Conservation (phyloP, 2,329 filamentous ascomycete species). For the Xylariaceae sp. region DNA sequence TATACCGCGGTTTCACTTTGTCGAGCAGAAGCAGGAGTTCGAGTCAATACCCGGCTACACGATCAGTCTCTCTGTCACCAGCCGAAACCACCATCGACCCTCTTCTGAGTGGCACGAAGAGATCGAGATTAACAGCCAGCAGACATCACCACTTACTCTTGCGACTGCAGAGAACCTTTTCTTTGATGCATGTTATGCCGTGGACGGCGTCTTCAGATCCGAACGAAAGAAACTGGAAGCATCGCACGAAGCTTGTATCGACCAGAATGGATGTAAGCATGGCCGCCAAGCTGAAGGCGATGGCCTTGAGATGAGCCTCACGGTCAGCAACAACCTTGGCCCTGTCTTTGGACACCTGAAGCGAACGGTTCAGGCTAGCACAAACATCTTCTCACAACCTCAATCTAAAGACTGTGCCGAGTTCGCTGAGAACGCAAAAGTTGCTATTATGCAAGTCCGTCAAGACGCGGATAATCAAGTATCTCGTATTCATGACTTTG, state of each 20-base stretch:
- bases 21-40: slow-evolving; percentile 43
- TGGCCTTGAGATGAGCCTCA: slow-evolving; percentile 43
- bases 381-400: slow-evolving; percentile 43
- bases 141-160: slow-evolving; percentile 45
- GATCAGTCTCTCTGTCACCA: slow-evolving; percentile 43
- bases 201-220: slow-evolving; percentile 39
- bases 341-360: slow-evolving; percentile 43
- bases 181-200: slow-evolving; percentile 40
- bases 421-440: slow-evolving; percentile 40
- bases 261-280: slow-evolving; percentile 34
- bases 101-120: slow-evolving; percentile 36
- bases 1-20: slow-evolving; percentile 42
- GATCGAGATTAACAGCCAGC: slow-evolving; percentile 43
- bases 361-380: slow-evolving; percentile 39
- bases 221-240: slow-evolving; percentile 40
- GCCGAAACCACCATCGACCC: slow-evolving; percentile 35
- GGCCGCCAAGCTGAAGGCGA: slow-evolving; percentile 41
- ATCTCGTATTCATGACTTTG: slow-evolving; percentile 43
- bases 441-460: slow-evolving; percentile 34
- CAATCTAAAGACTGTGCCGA: slow-evolving; percentile 41
- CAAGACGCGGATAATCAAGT: slow-evolving; percentile 41
- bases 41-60: slow-evolving; percentile 48
- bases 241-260: slow-evolving; percentile 35
- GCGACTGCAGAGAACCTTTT: slow-evolving; percentile 44
- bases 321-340: slow-evolving; percentile 47